phyloP scores from a whole-genome alignment of 768 basidiomycete species.

The Nevesoporus exiguus region DNA sequence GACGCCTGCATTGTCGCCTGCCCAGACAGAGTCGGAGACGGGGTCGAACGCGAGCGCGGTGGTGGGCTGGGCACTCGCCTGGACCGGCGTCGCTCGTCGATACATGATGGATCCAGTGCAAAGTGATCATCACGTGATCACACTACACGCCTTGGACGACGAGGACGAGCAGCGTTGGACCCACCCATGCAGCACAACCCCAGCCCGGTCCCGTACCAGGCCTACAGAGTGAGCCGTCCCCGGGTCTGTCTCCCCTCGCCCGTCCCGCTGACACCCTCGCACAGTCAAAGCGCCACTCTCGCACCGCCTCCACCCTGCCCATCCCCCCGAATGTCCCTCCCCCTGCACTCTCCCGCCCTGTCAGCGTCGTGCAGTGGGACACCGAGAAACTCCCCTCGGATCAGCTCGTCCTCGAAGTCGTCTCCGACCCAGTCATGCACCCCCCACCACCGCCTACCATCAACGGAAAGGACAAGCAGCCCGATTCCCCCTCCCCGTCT shows the following conservation, averaged over 20 bases:
- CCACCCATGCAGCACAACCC: constrained; percentile 12
- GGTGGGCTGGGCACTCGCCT: constrained; percentile 42
- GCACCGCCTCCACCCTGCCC: constrained; percentile 33
- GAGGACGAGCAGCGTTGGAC: neutral
- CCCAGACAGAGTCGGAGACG: constrained; percentile 86
- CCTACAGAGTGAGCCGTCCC: constrained; percentile 39
- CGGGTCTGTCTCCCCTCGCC: neutral
- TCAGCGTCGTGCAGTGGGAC: too few species aligned
- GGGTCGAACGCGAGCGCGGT: constrained; percentile 88
- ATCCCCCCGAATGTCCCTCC: constrained; percentile 23
- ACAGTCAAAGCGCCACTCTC: too few species aligned
- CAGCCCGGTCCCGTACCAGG: constrained; percentile 45
- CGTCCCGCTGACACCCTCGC: too few species aligned
- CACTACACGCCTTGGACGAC: neutral
- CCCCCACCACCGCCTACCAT: neutral
- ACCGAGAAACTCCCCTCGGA: constrained; percentile 23
- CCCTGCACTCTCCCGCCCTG: neutral
- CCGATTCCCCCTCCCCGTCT: constrained; percentile 1
- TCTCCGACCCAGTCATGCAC: neutral
- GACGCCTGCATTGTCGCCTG: constrained; percentile 68
- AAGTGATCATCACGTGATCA: constrained; percentile 16
- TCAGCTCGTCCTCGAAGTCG: constrained; percentile 5
- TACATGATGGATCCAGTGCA: constrained; percentile 16
- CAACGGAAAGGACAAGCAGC: constrained; percentile 11
- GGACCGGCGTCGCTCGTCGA: constrained; percentile 17